Conservation (phyloP, 192 early-diverging fungal genomes). For the Mortierella alpina region DNA sequence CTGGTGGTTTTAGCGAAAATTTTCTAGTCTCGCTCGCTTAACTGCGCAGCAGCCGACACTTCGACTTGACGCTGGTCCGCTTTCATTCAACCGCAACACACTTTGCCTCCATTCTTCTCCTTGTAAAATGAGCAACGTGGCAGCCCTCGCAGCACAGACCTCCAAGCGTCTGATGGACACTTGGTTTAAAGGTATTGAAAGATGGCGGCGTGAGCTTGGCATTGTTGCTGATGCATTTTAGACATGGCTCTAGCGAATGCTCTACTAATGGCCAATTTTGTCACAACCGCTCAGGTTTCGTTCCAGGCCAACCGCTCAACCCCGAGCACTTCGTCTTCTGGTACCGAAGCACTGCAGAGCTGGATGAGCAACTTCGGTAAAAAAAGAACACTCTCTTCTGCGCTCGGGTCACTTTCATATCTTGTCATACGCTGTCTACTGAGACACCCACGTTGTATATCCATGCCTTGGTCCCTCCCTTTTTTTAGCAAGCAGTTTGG, state of each 20-base stretch:
- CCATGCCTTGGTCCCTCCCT: background rate
- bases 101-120: too few species aligned
- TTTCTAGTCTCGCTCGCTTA: too few species aligned
- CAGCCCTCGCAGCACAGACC: slow-evolving; percentile 8
- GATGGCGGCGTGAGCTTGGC: too few species aligned
- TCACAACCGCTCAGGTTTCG: slow-evolving; percentile 12
- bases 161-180: slow-evolving; percentile 34
- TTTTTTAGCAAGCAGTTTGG: slow-evolving; percentile 18
- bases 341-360: slow-evolving; percentile 19
- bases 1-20: too few species aligned
- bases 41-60: too few species aligned
- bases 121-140: background rate
- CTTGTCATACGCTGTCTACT: background rate
- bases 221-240: too few species aligned
- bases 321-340: slow-evolving; percentile 15
- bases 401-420: background rate
- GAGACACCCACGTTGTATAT: background rate
- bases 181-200: slow-evolving; percentile 36
- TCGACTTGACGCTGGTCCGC: too few species aligned
- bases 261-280: background rate
- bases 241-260: background rate
- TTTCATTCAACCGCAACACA: too few species aligned
- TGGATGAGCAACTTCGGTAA: slow-evolving; percentile 35
- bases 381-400: background rate
- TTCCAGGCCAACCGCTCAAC: slow-evolving; percentile 22